Base-by-base conservation (phyloP, 371 early-diverging fungal species). In the Lichtheimia corymbifera region DNA sequence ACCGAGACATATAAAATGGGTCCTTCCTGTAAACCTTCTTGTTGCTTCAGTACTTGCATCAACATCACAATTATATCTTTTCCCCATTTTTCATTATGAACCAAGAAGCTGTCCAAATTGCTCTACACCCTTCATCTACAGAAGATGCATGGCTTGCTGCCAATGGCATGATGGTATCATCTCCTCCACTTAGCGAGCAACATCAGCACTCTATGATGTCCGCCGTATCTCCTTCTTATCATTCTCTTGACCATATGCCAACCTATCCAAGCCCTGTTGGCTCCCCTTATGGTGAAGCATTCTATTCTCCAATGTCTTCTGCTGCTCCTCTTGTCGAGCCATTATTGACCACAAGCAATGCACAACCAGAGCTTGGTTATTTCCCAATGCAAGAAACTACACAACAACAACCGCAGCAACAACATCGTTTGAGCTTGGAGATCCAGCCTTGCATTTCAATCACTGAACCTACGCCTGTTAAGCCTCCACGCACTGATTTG, bases 361-460 rank as follows among this genome's bases (percentile, higher is more conserved):
- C 35, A 35, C 22, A 1, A 22, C 35, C 35, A 11, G 35, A 35
- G 35, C 35, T 35, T 35, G 35, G 35, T 9, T 35, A 35, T 35
- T 9, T 35, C 11, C 47, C 22, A 5, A 22, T 47, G 11, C 18
- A 47, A 11, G 47, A 22, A 0, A 13, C 22, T 5, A 18, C 47
- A 22, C n/a, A 18, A 22, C 24, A 30, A n/a, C 28, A 30, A 35
- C 12, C 35, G 11, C 27, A 27, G 47, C 52, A 49, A 18, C 25
- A 50, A 20, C 64, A 53, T 20, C 64, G 54, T 15, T 50, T 67
- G 27, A 67, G 63, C 42, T 15, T 67, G 43, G 67, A 67, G 18
- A 67, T 67, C 41, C 68, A 67, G 24, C 68, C 68, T 18, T 67
- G 59, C 43, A 67, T 67, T 49, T 67, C 68, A 1, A 63, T 67